Conservation (phyloP, 75 land plant genomes). For the Gnetum montanum region DNA sequence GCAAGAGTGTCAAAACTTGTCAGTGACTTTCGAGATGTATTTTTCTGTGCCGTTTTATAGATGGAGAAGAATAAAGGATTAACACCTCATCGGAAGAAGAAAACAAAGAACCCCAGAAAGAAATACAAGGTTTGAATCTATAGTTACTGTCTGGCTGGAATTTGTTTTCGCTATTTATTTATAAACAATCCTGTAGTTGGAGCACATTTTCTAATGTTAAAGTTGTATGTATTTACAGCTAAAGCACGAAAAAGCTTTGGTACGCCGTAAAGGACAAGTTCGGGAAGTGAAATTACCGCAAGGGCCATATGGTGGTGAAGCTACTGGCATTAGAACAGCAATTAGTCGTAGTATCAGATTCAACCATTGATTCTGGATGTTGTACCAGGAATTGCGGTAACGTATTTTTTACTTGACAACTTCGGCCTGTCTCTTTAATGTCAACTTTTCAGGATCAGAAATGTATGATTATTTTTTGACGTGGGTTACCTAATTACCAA, state of each 20-base stretch:
- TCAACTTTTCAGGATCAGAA: no score
- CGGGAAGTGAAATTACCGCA: conserved; percentile 49
- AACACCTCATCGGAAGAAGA: conserved; percentile 81
- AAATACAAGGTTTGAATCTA: conserved; percentile 95
- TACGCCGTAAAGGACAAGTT: conserved; percentile 85
- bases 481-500: no score
- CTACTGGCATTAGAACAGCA: conserved; percentile 67
- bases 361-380: conserved; percentile 50
- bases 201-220: no score
- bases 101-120: conserved; percentile 83
- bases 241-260: conserved; percentile 67
- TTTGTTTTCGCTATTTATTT: not conserved
- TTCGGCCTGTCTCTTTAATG: no score
- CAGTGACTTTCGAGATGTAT: no score
- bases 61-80: conserved; percentile 97
- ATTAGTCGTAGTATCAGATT: conserved; percentile 80
- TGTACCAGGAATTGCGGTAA: no score
- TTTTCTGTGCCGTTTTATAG: no score
- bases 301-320: conserved; percentile 88
- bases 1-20: no score
- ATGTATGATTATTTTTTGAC: no score
- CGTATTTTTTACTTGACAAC: no score
- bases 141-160: no score
- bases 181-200: no score
- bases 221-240: conserved; percentile 32